Base-by-base conservation (phyloP, 2,329 filamentous ascomycete species). In the Gliomastix tumulicola region DNA sequence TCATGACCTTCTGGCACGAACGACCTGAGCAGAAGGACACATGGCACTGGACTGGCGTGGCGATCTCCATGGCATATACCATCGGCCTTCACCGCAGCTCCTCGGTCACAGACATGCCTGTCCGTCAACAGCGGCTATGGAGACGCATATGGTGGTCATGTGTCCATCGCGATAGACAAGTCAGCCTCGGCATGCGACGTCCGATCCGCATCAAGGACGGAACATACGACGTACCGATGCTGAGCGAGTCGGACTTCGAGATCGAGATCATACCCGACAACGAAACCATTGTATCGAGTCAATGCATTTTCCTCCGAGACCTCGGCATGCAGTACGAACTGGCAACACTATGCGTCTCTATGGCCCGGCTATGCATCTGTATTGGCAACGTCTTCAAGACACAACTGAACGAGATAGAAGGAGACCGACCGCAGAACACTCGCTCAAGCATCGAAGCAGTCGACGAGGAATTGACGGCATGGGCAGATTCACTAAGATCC, bases 1-100 rank as follows among this genome's bases (percentile, higher is more conserved):
- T 96, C 41, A 88, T 96, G 84, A 95, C 89, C 4, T 95, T 94
- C 58, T 97, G 90, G 84, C 96, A 96, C 57, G 89, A 96, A 61
- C 94, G 88, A 10, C 89, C 89, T 1, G 88, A 96, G 60, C 90
- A 96, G 56, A 96, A 96, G 60, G 90, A 96, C 57, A 95, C 89
- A 31, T 96, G 90, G 86, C 89, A 96, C 56, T 96, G 89, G 90
- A 94, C 96, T 85, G 90, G 90, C 15, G 87, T 96, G 25, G 90
- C 89, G 30, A 86, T 94, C 41, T 95, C 89, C 11, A 69, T 96
- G 32, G 89, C 88, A 35, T 88, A 95, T 58, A 95, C 88, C 11
- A 95, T 96, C 45, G 89, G 90, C 7, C 71, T 96, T 15, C 88
- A 97, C 59, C 84, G 89, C 44, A 86, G 95, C 49, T 88, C 88